Evolutionary conservation across 2,329 filamentous ascomycete species (phyloP), one percentile per base, ranked within the genome.

Genomic region (Arthrobotrys musiformis): DNA sequence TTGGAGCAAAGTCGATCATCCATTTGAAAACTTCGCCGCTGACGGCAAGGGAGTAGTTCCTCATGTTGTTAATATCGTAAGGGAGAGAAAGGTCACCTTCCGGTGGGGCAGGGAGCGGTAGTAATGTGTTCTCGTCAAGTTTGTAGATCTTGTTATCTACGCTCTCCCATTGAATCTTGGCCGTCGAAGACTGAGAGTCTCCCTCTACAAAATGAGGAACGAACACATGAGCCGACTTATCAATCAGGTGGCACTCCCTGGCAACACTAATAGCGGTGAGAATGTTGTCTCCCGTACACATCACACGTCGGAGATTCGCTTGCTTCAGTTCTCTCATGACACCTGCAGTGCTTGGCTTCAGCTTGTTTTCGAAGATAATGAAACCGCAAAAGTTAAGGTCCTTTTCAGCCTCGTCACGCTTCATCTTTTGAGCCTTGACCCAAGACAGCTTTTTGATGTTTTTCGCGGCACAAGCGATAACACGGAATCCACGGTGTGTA

Each of bases 241-340:
- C 90, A 79, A 98, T 90, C 69, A 99, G 86, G 46, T 90, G 89
- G 83, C 94, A 97, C 82, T 98, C 94, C 81, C 94, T 89, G 2
- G 93, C 94, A 67, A 99, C 95, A 81, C 94, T 97, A 82, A 99
- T 94, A 22, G 95, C 95, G 8, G 95, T 99, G 67, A 98, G 85
- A 79, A 98, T 98, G 80, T 99, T 99, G 85, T 99, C 95, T 30
- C 95, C 95, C 0, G 95, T 99, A 79, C 96, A 96, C 95, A 99
- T 99, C 62, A 97, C 90, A 28, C 92, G 91, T 37, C 93, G 89
- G 79, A 99, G 97, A 69, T 92, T 92, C 6, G 96, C 94, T 63
- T 91, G 86, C 33, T 89, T 87, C 2, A 99, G 87, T 84, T 98
- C 94, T 69, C 91, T 88, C 26, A 99, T 89, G 35, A 97, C 92